Conservation (phyloP, 2,329 filamentous ascomycete genomes). For the Geosmithia morbida region DNA sequence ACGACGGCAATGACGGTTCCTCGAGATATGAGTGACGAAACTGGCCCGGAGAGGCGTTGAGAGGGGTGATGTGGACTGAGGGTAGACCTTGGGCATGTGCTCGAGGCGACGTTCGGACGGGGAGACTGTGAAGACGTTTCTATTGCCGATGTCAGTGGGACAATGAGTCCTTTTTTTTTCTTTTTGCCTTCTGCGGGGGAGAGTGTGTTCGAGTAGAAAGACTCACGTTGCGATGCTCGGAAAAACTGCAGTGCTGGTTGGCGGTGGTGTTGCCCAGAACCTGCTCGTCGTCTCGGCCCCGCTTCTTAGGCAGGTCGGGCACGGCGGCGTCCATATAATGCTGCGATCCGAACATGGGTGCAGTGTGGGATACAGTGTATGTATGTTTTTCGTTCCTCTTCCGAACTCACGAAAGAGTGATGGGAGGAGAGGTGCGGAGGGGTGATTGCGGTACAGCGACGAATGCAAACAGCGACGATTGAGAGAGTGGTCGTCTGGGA, state of each 20-base stretch:
- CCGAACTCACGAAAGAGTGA: not conserved
- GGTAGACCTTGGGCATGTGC: conserved; percentile 10
- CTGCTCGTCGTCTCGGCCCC: conserved; percentile 30
- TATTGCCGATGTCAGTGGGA: conserved; percentile 9
- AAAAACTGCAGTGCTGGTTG: conserved; percentile 19
- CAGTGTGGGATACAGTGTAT: no score
- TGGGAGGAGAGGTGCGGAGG: no score
- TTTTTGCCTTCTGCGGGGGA: not conserved
- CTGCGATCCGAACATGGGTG: conserved; percentile 21
- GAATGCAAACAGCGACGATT: no score
- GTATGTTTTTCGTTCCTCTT: no score
- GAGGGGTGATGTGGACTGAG: conserved; percentile 20
- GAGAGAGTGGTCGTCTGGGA: no score
- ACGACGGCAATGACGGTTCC: conserved; percentile 13
- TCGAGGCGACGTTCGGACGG: conserved; percentile 29
- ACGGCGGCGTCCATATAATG: conserved; percentile 13
- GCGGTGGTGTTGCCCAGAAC: conserved; percentile 18
- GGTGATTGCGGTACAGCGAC: no score
- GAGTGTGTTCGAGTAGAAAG: no score
- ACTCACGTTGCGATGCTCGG: conserved; percentile 35
- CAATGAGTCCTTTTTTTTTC: not conserved
- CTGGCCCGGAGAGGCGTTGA: conserved; percentile 18
- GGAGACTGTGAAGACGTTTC: conserved; percentile 41
- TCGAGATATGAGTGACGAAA: conserved; percentile 14
- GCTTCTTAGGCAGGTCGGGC: conserved; percentile 25